phyloP scores from a whole-genome alignment of 768 basidiomycete species.

The Crassisporium funariophilum region DNA sequence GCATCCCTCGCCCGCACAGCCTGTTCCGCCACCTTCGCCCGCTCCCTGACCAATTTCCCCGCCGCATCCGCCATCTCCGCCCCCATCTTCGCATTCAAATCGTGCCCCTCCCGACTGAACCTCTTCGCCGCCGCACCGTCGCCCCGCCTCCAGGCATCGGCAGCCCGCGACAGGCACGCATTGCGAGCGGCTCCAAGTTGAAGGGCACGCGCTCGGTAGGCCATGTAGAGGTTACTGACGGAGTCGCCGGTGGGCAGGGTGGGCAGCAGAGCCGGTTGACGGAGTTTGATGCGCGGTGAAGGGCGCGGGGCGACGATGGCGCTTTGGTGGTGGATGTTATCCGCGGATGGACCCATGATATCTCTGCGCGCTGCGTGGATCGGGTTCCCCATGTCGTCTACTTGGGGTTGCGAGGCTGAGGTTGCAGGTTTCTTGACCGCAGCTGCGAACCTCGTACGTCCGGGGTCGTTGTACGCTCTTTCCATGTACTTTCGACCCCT shows the following conservation, averaged over 20 bases:
- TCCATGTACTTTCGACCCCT: constrained; percentile 44
- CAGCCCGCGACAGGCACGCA: constrained; percentile 91
- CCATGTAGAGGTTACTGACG: constrained; percentile 82
- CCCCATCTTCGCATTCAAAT: constrained; percentile 89
- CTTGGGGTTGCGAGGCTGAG: constrained; percentile 22
- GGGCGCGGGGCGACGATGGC: constrained; percentile 78
- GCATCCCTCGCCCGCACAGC: constrained; percentile 72
- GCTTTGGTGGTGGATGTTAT: constrained; percentile 63
- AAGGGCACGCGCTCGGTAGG: constrained; percentile 84
- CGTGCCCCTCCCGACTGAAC: constrained; percentile 92
- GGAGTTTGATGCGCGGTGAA: constrained; percentile 84
- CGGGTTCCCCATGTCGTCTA: constrained; percentile 19
- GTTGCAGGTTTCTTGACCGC: constrained; percentile 78
- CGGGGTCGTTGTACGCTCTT: constrained; percentile 67
- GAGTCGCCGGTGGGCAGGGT: constrained; percentile 86
- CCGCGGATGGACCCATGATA: constrained; percentile 59
- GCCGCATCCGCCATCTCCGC: constrained; percentile 86
- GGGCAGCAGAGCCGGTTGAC: constrained; percentile 81
- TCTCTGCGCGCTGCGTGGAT: constrained; percentile 52
- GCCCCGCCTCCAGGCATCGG: constrained; percentile 93
- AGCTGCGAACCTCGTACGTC: constrained; percentile 86
- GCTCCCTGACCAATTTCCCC: constrained; percentile 79
- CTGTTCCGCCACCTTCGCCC: constrained; percentile 73
- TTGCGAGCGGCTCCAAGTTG: constrained; percentile 94
- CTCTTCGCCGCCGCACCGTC: constrained; percentile 96